Conservation (phyloP, 2,329 filamentous ascomycete genomes). For the Fusarium dimerum region DNA sequence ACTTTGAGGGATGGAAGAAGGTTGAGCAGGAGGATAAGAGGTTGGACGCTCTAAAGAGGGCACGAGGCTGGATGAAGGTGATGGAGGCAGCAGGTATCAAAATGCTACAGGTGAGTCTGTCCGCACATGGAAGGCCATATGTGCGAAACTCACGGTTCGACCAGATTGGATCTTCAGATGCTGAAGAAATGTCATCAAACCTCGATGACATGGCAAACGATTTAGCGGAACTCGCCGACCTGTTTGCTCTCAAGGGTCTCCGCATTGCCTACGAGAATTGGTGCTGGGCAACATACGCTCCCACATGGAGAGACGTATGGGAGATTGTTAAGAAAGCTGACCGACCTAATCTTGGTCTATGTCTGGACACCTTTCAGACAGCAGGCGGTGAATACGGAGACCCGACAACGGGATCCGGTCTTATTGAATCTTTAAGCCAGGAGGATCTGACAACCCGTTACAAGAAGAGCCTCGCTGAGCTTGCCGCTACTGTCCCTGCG, state of each 20-base stretch:
- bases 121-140: not conserved
- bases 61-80: conserved; percentile 67
- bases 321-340: conserved; percentile 64
- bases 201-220: conserved; percentile 58
- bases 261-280: conserved; percentile 78
- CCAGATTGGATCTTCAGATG: conserved; percentile 65
- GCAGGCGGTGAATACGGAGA: conserved; percentile 74
- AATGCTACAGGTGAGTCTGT: conserved; percentile 62
- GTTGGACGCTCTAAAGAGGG: conserved; percentile 62
- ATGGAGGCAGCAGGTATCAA: conserved; percentile 71
- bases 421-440: conserved; percentile 46
- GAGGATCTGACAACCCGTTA: conserved; percentile 54
- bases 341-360: conserved; percentile 68
- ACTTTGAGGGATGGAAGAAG: conserved; percentile 73
- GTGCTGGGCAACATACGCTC: conserved; percentile 75
- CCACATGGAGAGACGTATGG: conserved; percentile 70
- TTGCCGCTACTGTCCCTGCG: conserved; percentile 58
- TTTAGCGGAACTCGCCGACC: conserved; percentile 63
- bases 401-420: conserved; percentile 63
- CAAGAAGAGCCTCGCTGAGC: conserved; percentile 53
- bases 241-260: conserved; percentile 57
- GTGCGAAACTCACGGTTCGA: not conserved
- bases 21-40: conserved; percentile 51
- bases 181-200: conserved; percentile 53
- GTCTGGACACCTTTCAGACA: conserved; percentile 77